These are phyloP conservation scores for Claviceps arundinis DNA, from an alignment of 2,329 filamentous ascomycete species.

Conservation along the genomic window DNA sequence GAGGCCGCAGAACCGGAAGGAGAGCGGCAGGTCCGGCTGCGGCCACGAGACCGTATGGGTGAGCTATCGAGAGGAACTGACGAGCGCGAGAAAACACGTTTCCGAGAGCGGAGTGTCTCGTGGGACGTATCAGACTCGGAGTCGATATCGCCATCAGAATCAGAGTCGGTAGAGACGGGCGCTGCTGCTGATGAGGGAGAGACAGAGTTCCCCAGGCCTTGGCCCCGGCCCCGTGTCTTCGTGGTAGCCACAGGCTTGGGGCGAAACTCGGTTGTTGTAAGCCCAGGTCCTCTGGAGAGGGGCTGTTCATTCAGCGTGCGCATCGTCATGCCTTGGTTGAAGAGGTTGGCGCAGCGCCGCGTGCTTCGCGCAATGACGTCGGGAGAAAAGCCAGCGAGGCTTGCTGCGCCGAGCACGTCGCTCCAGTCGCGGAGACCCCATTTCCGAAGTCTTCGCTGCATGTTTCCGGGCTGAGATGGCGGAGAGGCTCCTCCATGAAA, in stretches of 20 bases:
- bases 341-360: slow-evolving; percentile 61
- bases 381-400: slow-evolving; percentile 56
- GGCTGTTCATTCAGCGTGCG: slow-evolving; percentile 34
- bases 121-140: slow-evolving; percentile 18
- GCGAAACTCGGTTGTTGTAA: slow-evolving; percentile 16
- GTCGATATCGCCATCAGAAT: slow-evolving; percentile 11
- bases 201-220: too few species aligned
- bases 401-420: slow-evolving; percentile 67
- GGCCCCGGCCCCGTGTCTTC: too few species aligned
- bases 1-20: not conserved
- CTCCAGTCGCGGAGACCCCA: slow-evolving; percentile 62
- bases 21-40: not conserved
- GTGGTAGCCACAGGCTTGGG: slow-evolving; percentile 14
- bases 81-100: not conserved
- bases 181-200: slow-evolving; percentile 9
- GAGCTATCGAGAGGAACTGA: not conserved
- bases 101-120: not conserved
- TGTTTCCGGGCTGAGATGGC: slow-evolving; percentile 1
- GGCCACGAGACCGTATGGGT: slow-evolving; percentile 2
- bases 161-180: slow-evolving; percentile 9
- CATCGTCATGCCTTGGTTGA: slow-evolving; percentile 58
- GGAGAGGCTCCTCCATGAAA: not conserved
- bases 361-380: slow-evolving; percentile 54
- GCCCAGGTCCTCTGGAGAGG: slow-evolving; percentile 10
- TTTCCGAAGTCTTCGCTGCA: slow-evolving; percentile 16